Evolutionary conservation across 805 yeast species (phyloP), one percentile per base, ranked within the genome.

Genomic region (Myxozyma monticola): DNA sequence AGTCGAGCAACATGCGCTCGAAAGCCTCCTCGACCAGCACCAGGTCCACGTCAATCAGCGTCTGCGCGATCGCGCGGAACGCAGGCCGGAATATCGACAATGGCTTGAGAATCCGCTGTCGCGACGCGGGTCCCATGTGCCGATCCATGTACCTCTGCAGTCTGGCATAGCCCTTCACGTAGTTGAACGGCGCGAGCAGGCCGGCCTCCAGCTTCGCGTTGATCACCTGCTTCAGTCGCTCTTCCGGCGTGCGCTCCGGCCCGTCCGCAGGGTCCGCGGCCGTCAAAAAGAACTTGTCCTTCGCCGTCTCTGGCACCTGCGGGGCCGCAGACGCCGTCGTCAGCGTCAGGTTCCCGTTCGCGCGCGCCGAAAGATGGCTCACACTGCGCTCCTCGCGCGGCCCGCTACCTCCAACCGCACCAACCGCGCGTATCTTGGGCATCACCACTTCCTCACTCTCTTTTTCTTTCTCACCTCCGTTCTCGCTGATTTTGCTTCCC

Each of bases 141-240:
- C 82, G 84, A 66, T 90, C 96, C 96, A 91, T 88, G 68, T 89
- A 91, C 45, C 80, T 77, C 66, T 89, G 96, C 50, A 91, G 69
- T 28, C 97, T 72, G 2, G 95, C 95, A 65, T 91, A 91, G 0
- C 98, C 98, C 60, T 84, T 82, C 1, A 96, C 96, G 64, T 91
- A 91, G 66, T 91, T 87, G 68, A 89, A 91, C 0, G 98, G 98
- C 64, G 85, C 88, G 31, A 91, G 71, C 37, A 91, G 74, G 0
- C 98, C 98, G 0, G 98, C 98, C 65, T 88, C 95, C 37, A 90
- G 71, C 63, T 91, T 91, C 15, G 98, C 98, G 63, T 87, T 86
- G 62, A 91, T 90, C 9, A 91, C 97, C 65, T 89, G 95, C 63
- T 88, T 88, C 59, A 91, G 74, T 53, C 97, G 76, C 64, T 89